A percentile compares a stretch with the other conserved stretches of the same genome.
Conservation (phyloP, 2,329 filamentous ascomycete species). For the Colletotrichum spinosum region DNA sequence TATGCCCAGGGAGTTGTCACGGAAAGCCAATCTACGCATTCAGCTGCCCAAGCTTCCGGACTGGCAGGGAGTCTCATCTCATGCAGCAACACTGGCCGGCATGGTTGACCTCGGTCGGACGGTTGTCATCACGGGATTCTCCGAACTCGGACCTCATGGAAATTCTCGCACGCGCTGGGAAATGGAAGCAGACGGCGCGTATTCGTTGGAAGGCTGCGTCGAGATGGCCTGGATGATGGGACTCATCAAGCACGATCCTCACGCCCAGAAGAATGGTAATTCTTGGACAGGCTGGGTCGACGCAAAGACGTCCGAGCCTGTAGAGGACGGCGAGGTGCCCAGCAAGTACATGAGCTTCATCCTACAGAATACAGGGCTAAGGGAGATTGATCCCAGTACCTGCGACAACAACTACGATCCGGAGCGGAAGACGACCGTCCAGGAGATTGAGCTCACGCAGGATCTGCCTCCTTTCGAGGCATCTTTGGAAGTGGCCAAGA, state of each 20-base stretch:
- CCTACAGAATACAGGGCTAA: conserved; percentile 95
- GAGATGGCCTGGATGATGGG: conserved; percentile 99
- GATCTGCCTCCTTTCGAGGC: conserved; percentile 97
- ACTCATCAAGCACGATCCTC: conserved; percentile 98
- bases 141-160: conserved; percentile 96
- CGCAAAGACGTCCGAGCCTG: conserved; percentile 89
- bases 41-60: conserved; percentile 91
- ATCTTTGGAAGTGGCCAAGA: conserved; percentile 94
- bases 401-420: conserved; percentile 76
- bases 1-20: conserved; percentile 91
- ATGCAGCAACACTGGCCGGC: conserved; percentile 88
- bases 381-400: conserved; percentile 95
- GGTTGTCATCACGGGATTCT: conserved; percentile 95
- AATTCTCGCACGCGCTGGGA: conserved; percentile 98
- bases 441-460: conserved; percentile 94
- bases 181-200: conserved; percentile 96
- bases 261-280: conserved; percentile 86
- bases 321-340: conserved; percentile 98
- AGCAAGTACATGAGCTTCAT: conserved; percentile 96
- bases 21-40: conserved; percentile 96
- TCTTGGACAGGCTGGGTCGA: conserved; percentile 98
- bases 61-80: conserved; percentile 91
- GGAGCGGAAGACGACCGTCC: conserved; percentile 96
- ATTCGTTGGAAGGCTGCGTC: conserved; percentile 96
- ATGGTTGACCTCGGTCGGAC: conserved; percentile 99